A percentile compares a stretch with the other conserved stretches of the same genome.
phyloP scores from a whole-genome alignment of 805 yeast species.

The Tetrapisispora pingtungensis region DNA sequence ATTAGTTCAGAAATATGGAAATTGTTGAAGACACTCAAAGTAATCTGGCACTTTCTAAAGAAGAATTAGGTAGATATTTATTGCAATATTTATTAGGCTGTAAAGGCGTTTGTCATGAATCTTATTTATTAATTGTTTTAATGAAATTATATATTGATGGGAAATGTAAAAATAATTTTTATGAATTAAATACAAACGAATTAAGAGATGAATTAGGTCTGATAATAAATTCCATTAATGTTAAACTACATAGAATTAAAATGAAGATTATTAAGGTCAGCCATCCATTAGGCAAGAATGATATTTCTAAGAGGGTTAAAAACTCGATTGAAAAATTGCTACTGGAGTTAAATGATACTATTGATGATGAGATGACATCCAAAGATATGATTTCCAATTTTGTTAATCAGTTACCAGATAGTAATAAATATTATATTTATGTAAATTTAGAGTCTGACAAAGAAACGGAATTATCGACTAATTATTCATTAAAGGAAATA shows the following conservation, averaged over 20 bases:
- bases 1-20: not conserved
- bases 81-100: conserved; percentile 18
- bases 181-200: not conserved
- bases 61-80: conserved; percentile 4
- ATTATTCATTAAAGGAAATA: conserved; percentile 19
- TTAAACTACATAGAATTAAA: conserved; percentile 15
- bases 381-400: not conserved
- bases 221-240: conserved; percentile 13
- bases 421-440: conserved; percentile 20
- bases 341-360: not conserved
- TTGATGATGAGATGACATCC: not conserved
- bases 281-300: conserved; percentile 18
- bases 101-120: conserved; percentile 22
- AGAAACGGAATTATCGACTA: conserved; percentile 24
- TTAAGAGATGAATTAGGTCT: not conserved
- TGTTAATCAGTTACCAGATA: conserved; percentile 4
- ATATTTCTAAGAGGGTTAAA: conserved; percentile 2
- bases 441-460: conserved; percentile 16
- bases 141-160: conserved; percentile 8
- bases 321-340: not conserved
- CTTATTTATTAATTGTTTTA: conserved; percentile 12
- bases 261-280: conserved; percentile 15
- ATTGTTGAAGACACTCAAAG: not conserved
- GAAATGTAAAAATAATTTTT: not conserved
- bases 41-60: not conserved